Conservation (phyloP, 345 rosid species). For the Populus deltoides region DNA sequence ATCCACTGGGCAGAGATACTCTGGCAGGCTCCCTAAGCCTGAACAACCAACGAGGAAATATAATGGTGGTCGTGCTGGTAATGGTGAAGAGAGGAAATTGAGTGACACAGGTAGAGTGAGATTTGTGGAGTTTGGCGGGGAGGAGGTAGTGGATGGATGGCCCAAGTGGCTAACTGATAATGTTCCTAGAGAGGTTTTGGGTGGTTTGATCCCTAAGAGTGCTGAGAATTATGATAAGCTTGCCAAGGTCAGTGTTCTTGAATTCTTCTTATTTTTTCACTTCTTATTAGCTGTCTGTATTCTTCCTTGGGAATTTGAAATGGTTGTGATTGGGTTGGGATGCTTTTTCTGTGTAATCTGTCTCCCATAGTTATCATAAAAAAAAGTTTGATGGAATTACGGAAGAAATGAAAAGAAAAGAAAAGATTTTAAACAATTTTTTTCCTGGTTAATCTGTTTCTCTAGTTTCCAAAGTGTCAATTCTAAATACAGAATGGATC, state of each 20-base stretch:
- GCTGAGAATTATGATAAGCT: slow-evolving; percentile 60
- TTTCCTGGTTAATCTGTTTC: too few species aligned
- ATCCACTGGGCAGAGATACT: slow-evolving; percentile 46
- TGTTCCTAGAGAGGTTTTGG: slow-evolving; percentile 46
- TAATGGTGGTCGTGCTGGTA: background rate
- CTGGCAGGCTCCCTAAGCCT: slow-evolving; percentile 15
- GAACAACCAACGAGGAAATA: slow-evolving; percentile 2
- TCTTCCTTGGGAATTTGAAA: background rate
- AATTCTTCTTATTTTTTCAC: background rate
- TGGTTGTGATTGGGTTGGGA: background rate
- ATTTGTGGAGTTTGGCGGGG: slow-evolving; percentile 13
- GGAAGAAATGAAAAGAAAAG: too few species aligned
- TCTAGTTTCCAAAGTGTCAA: too few species aligned
- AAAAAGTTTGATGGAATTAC: too few species aligned
- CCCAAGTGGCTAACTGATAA: slow-evolving; percentile 64
- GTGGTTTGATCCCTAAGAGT: slow-evolving; percentile 55
- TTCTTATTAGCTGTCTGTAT: background rate
- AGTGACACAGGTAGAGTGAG: slow-evolving; percentile 1
- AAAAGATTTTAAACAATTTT: too few species aligned
- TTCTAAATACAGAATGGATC: too few species aligned
- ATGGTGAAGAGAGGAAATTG: slow-evolving; percentile 20
- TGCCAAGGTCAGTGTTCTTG: slow-evolving; percentile 42
- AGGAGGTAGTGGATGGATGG: slow-evolving; percentile 50
- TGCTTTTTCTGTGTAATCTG: too few species aligned
- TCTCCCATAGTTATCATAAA: too few species aligned